Base-by-base conservation (phyloP, 2,329 filamentous ascomycete species). In the Aspergillus sp. region DNA sequence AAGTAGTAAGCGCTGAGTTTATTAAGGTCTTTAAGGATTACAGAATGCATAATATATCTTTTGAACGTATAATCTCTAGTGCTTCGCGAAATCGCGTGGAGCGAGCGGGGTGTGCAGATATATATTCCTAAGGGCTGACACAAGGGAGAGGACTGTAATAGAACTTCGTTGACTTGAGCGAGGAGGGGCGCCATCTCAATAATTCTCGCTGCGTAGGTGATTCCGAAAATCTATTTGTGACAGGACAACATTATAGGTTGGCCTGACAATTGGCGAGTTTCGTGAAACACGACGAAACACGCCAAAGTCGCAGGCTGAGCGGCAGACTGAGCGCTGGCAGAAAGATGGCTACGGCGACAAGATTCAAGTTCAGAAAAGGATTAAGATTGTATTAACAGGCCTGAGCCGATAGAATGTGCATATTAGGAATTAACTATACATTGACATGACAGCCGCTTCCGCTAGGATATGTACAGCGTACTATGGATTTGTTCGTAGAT, bases 351-450 rank as follows among this genome's bases (percentile, higher is more conserved):
- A 41, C 34, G 34, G 34, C 34, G 34, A 5, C 11, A 11, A 41
- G 9, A 17, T 15, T 41, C 34, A 41, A 41, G 34, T 15, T 41
- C 34, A 41, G 11, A 41, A 41, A 41, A 17, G 34, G 15, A 41
- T 41, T 41, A 41, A 41, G 34, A 41, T 41, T 41, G 34, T 50
- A 50, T 50, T n/a, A 50, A 50, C 15, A 50, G 48, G 48, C 48
- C 48, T n/a, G 23, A 30, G 48, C 48, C 48, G 48, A 50, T 17
- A 50, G 48, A 50, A 50, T 50, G 48, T 50, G 48, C 48, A 50
- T 25, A 50, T 28, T 50, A 50, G 25, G 48, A 30, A 50, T 50
- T 50, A 50, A 50, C 23, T 50, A 50, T 50, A 50, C 25, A 50
- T 46, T 46, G 43, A 25, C 48, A 50, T 41, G 34, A 41, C 34